Conservation (phyloP, 2,329 filamentous ascomycete species). For the Fusarium aywerte region DNA sequence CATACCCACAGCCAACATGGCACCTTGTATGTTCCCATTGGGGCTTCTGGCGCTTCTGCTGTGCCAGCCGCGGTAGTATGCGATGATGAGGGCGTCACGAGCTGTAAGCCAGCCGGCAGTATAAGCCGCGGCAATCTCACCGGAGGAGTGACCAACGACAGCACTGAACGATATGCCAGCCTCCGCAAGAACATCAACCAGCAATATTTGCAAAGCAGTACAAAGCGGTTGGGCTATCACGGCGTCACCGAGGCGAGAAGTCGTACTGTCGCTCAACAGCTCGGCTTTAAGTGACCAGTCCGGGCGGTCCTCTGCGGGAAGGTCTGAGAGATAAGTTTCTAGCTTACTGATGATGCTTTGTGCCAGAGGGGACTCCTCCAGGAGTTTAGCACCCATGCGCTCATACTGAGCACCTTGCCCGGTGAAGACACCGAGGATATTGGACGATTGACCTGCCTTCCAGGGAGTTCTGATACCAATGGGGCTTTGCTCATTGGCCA, state of each 20-base stretch:
- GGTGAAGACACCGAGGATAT: constrained; percentile 8
- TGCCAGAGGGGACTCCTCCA: not conserved
- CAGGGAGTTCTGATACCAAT: not conserved
- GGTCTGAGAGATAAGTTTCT: not conserved
- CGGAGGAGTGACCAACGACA: constrained; percentile 8
- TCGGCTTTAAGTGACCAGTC: constrained; percentile 1
- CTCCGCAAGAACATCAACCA: not conserved
- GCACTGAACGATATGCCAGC: not conserved
- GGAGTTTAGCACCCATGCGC: not conserved
- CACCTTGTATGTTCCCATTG: not conserved
- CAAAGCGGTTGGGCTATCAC: constrained; percentile 7
- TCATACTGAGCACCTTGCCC: constrained; percentile 8
- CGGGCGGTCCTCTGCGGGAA: not conserved
- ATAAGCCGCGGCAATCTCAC: constrained; percentile 14
- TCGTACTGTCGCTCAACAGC: not conserved
- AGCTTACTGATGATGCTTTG: not conserved
- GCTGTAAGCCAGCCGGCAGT: not conserved
- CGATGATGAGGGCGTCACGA: constrained; percentile 3
- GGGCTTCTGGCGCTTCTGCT: not conserved
- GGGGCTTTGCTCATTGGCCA: too few species aligned
- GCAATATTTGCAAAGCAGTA: not conserved
- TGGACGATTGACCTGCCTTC: not conserved
- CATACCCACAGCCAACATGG: constrained; percentile 6
- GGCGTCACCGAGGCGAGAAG: constrained; percentile 1
- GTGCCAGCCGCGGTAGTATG: not conserved